Evolutionary conservation across 176 grass and related monocot genomes (phyloP), one percentile per base, ranked within the genome.

Genomic region (Triticum monococcum): DNA sequence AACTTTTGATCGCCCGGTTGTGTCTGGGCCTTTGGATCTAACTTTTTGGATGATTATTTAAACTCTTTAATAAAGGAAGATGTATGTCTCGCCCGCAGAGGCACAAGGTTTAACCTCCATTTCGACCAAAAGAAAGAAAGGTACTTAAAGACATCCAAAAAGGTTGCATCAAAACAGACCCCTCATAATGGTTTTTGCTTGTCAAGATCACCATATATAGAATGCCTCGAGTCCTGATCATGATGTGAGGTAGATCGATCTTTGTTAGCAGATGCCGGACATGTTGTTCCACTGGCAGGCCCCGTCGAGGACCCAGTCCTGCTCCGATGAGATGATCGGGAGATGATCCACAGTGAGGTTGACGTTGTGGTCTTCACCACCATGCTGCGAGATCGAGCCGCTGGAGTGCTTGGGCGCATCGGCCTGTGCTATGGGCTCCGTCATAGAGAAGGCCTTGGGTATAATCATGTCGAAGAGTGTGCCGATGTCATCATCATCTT

Each of bases 221-320:
- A 23, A 66, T 5, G 33, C 43, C 25, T 30, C 22, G 13, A 69
- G 79, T 52, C 41, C 43, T 68, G 41, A 35, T 6, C 7, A 57
- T 13, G 67, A 62, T 80, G 7, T 25, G 38, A 52, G 20, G 30
- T 46, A 57, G 64, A 40, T 11, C 45, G 12, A 68, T 72, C 78
- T 17, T 45, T 35, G 38, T 94, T 82, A 88, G 69, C 78, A 88
- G 52, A 89, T 95, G 66, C 88, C 43, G 3, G 77, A 77, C 66
- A 89, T 79, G 77, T 59, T 85, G 72, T 40, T 89, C 88, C 88
- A 95, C 33, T 79, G 80, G 80, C 83, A 91, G 3, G 62, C 46
- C 12, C 54, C 61, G 22, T 60, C 60, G 23, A 87, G 46, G 84
- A 75, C 72, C 90, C 88, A 82, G 25, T 91, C 84, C n/a, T 91